A percentile compares a stretch with the other conserved stretches of the same genome.
Conservation (phyloP, 495 filamentous ascomycete genomes). For the Penicillium waksmanii region DNA sequence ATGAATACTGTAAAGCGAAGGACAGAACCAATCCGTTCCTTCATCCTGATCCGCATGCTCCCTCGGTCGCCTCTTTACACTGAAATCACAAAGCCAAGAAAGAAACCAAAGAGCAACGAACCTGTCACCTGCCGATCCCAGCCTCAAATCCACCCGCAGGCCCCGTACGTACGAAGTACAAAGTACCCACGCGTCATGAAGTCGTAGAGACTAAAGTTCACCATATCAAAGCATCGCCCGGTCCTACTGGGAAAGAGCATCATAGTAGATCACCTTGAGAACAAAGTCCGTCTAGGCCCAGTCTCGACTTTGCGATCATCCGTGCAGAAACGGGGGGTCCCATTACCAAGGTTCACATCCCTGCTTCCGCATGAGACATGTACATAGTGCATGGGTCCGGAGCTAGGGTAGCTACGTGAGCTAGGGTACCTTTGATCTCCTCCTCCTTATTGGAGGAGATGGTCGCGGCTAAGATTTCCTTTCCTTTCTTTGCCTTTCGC, state of each 20-base stretch:
- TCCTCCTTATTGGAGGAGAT: not conserved
- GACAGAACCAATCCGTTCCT: too few relatives aligned
- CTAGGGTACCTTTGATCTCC: not conserved
- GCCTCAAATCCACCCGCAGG: conserved; percentile 1
- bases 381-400: not conserved
- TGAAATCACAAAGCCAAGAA: not conserved
- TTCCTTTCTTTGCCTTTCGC: not conserved
- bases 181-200: not conserved
- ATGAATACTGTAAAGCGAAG: too few relatives aligned
- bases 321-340: conserved; percentile 3
- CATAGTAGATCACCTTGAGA: not conserved
- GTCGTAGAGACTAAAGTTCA: not conserved
- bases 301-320: conserved; percentile 1
- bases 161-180: not conserved
- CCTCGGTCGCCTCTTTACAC: not conserved
- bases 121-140: not conserved
- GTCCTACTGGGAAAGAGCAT: not conserved
- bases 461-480: not conserved
- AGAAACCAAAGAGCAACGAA: not conserved
- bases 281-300: not conserved
- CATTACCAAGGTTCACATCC: conserved; percentile 19
- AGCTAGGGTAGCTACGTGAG: not conserved
- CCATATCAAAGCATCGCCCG: too few relatives aligned
- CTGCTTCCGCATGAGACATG: conserved; percentile 10
- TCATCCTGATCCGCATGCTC: not conserved